Conservation (phyloP, 805 yeast species). For the Suhomyces emberorum region DNA sequence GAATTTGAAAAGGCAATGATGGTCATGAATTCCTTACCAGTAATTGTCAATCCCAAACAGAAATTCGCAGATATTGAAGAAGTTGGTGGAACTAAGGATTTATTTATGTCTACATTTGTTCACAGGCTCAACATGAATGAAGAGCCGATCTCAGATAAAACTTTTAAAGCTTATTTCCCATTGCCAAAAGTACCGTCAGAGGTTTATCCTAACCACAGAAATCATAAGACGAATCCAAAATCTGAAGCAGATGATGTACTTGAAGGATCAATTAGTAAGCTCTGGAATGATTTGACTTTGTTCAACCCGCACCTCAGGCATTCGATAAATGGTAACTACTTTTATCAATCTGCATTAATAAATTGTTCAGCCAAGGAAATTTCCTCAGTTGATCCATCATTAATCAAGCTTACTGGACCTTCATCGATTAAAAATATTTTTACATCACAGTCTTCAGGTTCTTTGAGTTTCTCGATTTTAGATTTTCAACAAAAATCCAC, state of each 20-base stretch:
- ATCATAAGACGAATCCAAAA: background rate
- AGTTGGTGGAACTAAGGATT: conserved; percentile 25
- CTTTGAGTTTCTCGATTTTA: conserved; percentile 23
- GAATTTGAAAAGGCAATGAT: conserved; percentile 60
- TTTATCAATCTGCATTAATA: conserved; percentile 34
- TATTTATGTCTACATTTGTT: conserved; percentile 19
- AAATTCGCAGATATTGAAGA: conserved; percentile 13
- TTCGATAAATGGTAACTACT: conserved; percentile 33
- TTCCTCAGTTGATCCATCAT: conserved; percentile 31
- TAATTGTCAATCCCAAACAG: conserved; percentile 24
- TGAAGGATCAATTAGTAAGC: conserved; percentile 26
- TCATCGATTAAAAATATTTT: conserved; percentile 22
- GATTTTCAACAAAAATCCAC: conserved; percentile 35
- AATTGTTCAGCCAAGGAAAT: conserved; percentile 31
- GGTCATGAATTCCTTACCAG: conserved; percentile 73
- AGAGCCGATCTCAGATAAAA: conserved; percentile 27
- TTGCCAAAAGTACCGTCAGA: conserved; percentile 15
- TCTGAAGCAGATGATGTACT: conserved; percentile 1
- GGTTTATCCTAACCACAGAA: conserved; percentile 2
- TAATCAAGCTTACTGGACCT: conserved; percentile 28
- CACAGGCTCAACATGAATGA: conserved; percentile 14
- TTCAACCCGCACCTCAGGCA: conserved; percentile 31
- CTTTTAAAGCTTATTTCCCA: conserved; percentile 29
- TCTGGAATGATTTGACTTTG: conserved; percentile 33
- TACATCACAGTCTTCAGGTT: conserved; percentile 31